Evolutionary conservation across 257 asterid genomes (phyloP), one percentile per base, ranked within the genome.

Genomic region (Solanum rostratum): DNA sequence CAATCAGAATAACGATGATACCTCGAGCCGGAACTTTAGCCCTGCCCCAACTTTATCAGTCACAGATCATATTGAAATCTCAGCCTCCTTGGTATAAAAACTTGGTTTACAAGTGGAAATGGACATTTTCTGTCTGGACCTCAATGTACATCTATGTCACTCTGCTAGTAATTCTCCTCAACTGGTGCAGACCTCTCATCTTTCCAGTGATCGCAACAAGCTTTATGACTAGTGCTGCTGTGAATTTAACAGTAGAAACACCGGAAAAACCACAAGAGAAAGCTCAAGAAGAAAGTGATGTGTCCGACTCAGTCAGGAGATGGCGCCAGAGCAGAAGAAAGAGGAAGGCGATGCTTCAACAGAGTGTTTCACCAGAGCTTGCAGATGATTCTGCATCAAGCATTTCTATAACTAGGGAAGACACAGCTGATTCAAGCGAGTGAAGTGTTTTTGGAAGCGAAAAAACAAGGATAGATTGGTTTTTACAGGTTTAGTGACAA

Each of bases 41-140:
- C 57, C 90, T 94, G 0, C 98, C 98, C 2, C 98, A 94, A 84
- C 86, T 94, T 7, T 95, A 95, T 68, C 89, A 91, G 0, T 92
- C 98, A 0, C 89, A 94, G 22, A 69, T 93, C 3, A 16, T 93
- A 0, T 18, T 95, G 55, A 83, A 82, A 10, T 92, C 97, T 29
- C 84, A 87, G 30, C 94, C 92, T 19, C 96, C 97, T 0, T 94
- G 96, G 96, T 45, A 46, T 16, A 94, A 90, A 79, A 91, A 90
- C 53, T n/a, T 93, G 71, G 90, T 91, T 5, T 86, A 89, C 80
- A 88, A 89, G 4, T 96, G 99, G 99, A 94, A 88, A 73, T 87
- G 93, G 92, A 93, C 98, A 1, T 85, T 89, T 18, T 93, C 81
- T 11, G 94, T 96, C 6, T 96, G 97, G 99, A 79, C 91, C 10